Evolutionary conservation across 495 filamentous ascomycete species (phyloP).

Genomic region (Acidiella bohemica): DNA sequence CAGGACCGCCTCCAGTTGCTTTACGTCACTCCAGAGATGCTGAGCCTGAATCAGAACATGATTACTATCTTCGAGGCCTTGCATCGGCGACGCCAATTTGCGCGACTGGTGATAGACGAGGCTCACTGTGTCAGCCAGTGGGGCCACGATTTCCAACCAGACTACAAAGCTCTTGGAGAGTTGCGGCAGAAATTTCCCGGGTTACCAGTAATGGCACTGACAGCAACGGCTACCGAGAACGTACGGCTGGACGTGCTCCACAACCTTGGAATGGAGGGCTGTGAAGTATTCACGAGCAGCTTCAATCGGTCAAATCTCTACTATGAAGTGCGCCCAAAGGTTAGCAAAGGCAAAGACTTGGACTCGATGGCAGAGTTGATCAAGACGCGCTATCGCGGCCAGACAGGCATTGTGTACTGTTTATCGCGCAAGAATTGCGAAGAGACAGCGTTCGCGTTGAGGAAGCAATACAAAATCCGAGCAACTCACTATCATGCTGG

Average conservation of each 20-base stretch:
- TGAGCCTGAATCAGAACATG: slow-evolving; percentile 60
- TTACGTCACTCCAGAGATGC: slow-evolving; percentile 95
- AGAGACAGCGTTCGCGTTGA: slow-evolving; percentile 55
- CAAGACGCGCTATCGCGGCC: slow-evolving; percentile 43
- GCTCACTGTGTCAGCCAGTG: slow-evolving; percentile 98
- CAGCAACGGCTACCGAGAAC: slow-evolving; percentile 85
- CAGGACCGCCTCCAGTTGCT: slow-evolving; percentile 67
- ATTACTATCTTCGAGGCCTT: slow-evolving; percentile 47
- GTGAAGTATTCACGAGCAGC: slow-evolving; percentile 69
- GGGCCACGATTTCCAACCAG: slow-evolving; percentile 96
- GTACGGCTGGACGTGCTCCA: slow-evolving; percentile 82
- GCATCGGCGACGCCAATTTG: slow-evolving; percentile 52
- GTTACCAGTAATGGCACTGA: slow-evolving; percentile 85
- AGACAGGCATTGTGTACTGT: slow-evolving; percentile 91
- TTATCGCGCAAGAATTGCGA: slow-evolving; percentile 76
- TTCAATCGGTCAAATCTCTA: slow-evolving; percentile 89
- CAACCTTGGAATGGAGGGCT: slow-evolving; percentile 67
- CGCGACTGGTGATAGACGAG: slow-evolving; percentile 91
- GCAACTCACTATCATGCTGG: slow-evolving; percentile 79
- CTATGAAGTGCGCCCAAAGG: slow-evolving; percentile 60
- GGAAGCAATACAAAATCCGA: slow-evolving; percentile 45
- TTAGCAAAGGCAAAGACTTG: slow-evolving; percentile 40
- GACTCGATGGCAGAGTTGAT: slow-evolving; percentile 61
- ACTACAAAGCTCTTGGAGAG: slow-evolving; percentile 76
- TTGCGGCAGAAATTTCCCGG: slow-evolving; percentile 53